A percentile compares a stretch with the other conserved stretches of the same genome.
Conservation (phyloP, 176 grass and related monocot genomes). For the Themeda triandra region DNA sequence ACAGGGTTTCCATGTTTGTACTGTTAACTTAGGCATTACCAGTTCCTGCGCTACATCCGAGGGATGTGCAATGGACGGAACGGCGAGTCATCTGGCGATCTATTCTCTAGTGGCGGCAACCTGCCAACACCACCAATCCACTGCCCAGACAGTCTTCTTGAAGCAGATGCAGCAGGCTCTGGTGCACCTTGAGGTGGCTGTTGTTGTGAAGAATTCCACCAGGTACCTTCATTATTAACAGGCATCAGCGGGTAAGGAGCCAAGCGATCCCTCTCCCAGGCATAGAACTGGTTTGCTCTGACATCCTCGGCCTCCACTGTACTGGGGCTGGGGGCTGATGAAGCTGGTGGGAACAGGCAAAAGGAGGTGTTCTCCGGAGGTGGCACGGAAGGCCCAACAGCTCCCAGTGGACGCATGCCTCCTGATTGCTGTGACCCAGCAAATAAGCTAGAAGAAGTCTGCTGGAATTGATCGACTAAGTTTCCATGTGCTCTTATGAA, state of each 20-base stretch:
- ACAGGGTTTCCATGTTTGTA: slow-evolving; percentile 9
- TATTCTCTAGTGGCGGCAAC: slow-evolving; percentile 12
- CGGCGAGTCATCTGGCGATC: not conserved
- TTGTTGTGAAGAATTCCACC: slow-evolving; percentile 39
- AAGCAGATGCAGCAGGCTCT: slow-evolving; percentile 16
- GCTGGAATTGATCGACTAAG: slow-evolving; percentile 47
- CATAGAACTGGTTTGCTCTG: slow-evolving; percentile 43
- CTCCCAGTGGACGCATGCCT: slow-evolving; percentile 20
- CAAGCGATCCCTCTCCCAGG: slow-evolving; percentile 52
- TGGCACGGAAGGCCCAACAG: slow-evolving; percentile 12
- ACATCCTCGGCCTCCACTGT: slow-evolving; percentile 38
- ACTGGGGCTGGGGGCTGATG: slow-evolving; percentile 21
- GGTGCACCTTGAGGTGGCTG: not conserved
- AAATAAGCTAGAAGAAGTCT: slow-evolving; percentile 33
- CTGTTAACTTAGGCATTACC: slow-evolving; percentile 1
- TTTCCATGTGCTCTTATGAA: slow-evolving; percentile 41
- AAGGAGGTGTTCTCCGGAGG: slow-evolving; percentile 29
- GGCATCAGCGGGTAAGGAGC: slow-evolving; percentile 40
- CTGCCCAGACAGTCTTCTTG: slow-evolving; percentile 18
- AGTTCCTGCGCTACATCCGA: slow-evolving; percentile 17
- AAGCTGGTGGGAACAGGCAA: slow-evolving; percentile 37
- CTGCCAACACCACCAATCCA: slow-evolving; percentile 5
- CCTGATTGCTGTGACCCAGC: slow-evolving; percentile 28
- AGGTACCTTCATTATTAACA: slow-evolving; percentile 45
- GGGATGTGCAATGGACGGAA: slow-evolving; percentile 21